Base-by-base conservation (phyloP, 1,284 basidiomycete genomes). In the Rhodotorula mucilaginosa region DNA sequence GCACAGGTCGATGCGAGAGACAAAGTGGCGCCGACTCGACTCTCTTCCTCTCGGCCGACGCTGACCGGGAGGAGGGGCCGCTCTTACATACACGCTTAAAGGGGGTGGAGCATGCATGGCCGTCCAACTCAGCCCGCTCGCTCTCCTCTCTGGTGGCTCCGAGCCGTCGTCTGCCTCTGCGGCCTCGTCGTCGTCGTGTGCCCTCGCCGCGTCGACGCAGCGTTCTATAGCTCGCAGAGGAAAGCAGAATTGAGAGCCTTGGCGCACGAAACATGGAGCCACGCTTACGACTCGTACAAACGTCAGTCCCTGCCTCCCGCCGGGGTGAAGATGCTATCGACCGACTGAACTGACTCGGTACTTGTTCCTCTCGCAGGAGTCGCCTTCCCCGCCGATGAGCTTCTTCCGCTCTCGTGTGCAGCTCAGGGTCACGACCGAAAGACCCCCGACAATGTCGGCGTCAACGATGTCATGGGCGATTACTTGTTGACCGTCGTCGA, bases 381-480 rank as follows among this genome's bases (percentile, higher is more conserved):
- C 49, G 76, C 77, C 29, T 80, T 71, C 67, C 77, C 78, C 3
- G 67, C 81, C 77, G 82, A 84, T 71, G 83, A 97, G 89, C 85
- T 97, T 44, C 87, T 88, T 23, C 93, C 94, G 2, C 81, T 97
- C n/a, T 88, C 91, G 19, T 97, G 94, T 80, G 85, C 84, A 44
- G 90, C 90, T 5, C 85, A 87, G 81, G 91, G 92, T 26, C 90
- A 91, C 21, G 89, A 92, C 78, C 90, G 88, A 10, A n/a, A 5
- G 21, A 66, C 72, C 26, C 67, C 65, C 0, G 69, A 67, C 19
- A 74, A 74, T 51, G 57, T 59, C 7, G 89, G 87, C 3, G 82
- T 86, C 49, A 94, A 94, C 77, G 92, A 94, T 77, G 92, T 94
- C 66, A 87, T 89, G 23, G 92, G 92, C 46, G 93, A 93, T 80